Evolutionary conservation across 371 early-diverging fungal genomes (phyloP), one percentile per base, ranked within the genome.

Genomic region (Blakeslea trispora): DNA sequence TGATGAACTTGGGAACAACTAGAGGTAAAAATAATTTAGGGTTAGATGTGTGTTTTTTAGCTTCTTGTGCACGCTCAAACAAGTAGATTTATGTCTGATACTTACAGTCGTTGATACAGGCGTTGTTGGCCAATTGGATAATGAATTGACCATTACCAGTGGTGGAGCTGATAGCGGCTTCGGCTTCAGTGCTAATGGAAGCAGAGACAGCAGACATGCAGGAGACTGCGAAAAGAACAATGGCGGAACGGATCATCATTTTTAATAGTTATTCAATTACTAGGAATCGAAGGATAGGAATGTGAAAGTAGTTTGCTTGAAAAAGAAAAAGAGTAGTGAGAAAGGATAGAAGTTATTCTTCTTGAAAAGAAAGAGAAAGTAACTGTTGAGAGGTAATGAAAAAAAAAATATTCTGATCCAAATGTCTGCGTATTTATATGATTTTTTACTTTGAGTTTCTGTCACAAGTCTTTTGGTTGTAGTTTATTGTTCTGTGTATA

Each of bases 1-100:
- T 49, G 15, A 71, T 50, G n/a, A 71, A 57, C 11, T 65, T 47
- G 21, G 65, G 62, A 21, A 69, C 45, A 46, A 69, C 58, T 58
- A 40, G 28, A 28, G 3, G 28, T 28, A 28, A 5, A 7, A 28
- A 28, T 28, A n/a, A n/a, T n/a, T 28, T 3, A 28, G 17, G 34
- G 9, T 15, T 18, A 45, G 21, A 47, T 10, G 5, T 28, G 28
- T 28, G 28, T 28, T 7, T 28, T 5, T 28, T 28, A 28, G 7
- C 28, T 28, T 10, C 39, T 42, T 8, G 24, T 15, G 24, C 8
- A 24, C 13, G 5, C 24, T 13, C 11, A 32, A 6, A 17, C 4
- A 47, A 32, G 4, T 19, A 21, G 13, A 31, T 32, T n/a, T n/a
- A n/a, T n/a, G n/a, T 31, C n/a, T 31, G 18, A 35, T 31, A 47